Base-by-base conservation (phyloP, 768 basidiomycete species). In the Boletus sensibilis region DNA sequence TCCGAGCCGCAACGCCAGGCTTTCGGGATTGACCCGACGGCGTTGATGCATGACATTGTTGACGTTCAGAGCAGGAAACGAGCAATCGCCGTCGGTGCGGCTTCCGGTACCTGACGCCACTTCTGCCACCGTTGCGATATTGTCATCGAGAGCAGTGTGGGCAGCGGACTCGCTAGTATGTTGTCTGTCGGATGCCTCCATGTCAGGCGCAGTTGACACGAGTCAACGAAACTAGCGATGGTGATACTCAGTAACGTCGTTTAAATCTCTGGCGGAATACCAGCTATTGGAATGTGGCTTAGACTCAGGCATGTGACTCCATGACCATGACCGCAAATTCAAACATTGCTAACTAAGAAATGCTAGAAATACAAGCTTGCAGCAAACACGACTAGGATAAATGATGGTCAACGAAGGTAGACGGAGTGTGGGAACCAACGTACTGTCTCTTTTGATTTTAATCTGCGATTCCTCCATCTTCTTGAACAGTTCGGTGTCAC, bases 391-490 rank as follows among this genome's bases (percentile, higher is more conserved):
- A 92, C 90, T 92, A 61, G 12, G 34, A 21, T 44, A 48, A 23
- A 53, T 20, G 39, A 54, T 29, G 52, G 58, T 63, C 50, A 61
- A 56, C 27, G 14, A 33, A 27, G n/a, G 29, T 5, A 27, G 23
- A 23, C 33, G 46, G 16, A 38, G 31, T 16, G 60, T 38, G 48
- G 13, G 40, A 62, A 4, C 18, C 16, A 33, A 84, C 94, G 80
- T 72, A 94, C 94, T 96, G 71, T 98, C 97, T 71, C 97, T 78
- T 72, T 96, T 96, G 63, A 99, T 98, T 72, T 88, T 89, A 39
- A 85, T 82, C 67, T 98, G 95, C 0, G 91, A 87, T 64, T 94
- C 92, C 66, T 98, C 96, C 94, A 98, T 97, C 72, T 98, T 98
- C 73, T 90, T 90, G 81, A 98, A 97, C 39, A 99, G 73, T 48